These are phyloP conservation scores for Chytriomyces hyalinus DNA, from an alignment of 192 early-diverging fungal species.

Conservation along the genomic window DNA sequence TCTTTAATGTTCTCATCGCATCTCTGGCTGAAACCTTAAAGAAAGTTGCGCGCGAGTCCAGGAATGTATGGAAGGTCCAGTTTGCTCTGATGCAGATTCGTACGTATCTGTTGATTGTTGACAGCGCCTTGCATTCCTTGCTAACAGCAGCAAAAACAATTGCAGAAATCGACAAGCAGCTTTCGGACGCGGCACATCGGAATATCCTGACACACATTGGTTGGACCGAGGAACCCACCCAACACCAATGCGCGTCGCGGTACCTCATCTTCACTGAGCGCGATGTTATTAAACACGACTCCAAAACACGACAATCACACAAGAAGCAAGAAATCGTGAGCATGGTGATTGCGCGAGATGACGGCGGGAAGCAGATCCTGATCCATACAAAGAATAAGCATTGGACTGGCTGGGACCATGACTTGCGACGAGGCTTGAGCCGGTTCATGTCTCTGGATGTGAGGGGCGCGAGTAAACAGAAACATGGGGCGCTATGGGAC, in stretches of 20 bases:
- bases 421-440: not conserved
- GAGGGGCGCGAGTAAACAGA: too few relatives aligned
- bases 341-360: constrained; percentile 6
- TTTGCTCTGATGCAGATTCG: constrained; percentile 31
- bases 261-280: constrained; percentile 29
- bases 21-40: constrained; percentile 29
- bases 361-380: constrained; percentile 1
- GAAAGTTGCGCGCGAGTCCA: constrained; percentile 11
- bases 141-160: not conserved
- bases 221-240: constrained; percentile 6
- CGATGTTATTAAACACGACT: not conserved
- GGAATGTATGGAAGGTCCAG: constrained; percentile 26
- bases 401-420: constrained; percentile 24
- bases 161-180: constrained; percentile 20
- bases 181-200: not conserved
- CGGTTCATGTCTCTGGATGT: not conserved
- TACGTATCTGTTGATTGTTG: constrained; percentile 1
- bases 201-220: constrained; percentile 15
- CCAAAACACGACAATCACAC: not conserved
- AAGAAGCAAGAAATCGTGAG: constrained; percentile 1
- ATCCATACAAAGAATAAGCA: not conserved
- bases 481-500: too few relatives aligned
- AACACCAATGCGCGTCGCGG: constrained; percentile 2
- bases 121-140: not conserved
- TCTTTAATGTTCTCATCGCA: constrained; percentile 38